phyloP scores from a whole-genome alignment of 768 basidiomycete genomes.

The Phlegmacium glaucopus region DNA sequence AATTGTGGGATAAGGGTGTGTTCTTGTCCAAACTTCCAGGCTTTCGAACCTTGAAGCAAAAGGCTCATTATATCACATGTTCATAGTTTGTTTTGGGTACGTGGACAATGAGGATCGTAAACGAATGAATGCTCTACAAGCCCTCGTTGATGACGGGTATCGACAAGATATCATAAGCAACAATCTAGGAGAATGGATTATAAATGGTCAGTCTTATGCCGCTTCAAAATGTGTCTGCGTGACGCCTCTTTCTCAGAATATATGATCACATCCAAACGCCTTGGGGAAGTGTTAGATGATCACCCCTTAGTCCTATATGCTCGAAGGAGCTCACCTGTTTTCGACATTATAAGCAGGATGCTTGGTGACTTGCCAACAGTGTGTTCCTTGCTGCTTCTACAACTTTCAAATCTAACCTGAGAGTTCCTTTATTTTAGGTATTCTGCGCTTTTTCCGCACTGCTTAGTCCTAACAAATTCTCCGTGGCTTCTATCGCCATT shows the following conservation, averaged over 20 bases:
- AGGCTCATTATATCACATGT: too few species aligned
- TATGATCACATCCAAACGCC: conserved; percentile 15
- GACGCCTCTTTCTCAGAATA: conserved; percentile 22
- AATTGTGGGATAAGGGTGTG: conserved; percentile 29
- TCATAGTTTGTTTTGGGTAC: conserved; percentile 27
- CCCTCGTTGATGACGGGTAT: conserved; percentile 23
- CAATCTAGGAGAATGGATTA: conserved; percentile 29
- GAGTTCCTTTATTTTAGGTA: conserved; percentile 18
- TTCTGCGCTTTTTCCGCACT: conserved; percentile 34
- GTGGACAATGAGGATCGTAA: conserved; percentile 26
- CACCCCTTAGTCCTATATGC: conserved; percentile 18
- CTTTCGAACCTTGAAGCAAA: background rate
- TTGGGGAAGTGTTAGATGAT: conserved; percentile 21
- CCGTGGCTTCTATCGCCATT: conserved; percentile 37
- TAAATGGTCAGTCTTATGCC: conserved; percentile 18
- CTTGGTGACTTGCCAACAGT: conserved; percentile 32
- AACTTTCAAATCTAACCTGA: too few species aligned
- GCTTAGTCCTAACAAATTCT: conserved; percentile 29
- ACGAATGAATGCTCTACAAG: conserved; percentile 28
- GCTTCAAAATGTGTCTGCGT: background rate
- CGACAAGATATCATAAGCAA: conserved; percentile 37
- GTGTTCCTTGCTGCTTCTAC: background rate
- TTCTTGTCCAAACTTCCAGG: background rate
- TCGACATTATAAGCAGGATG: conserved; percentile 13
- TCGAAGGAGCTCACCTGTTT: conserved; percentile 5